These are phyloP conservation scores for Xylariales sp. DNA, from an alignment of 2,329 filamentous ascomycete genomes.

Conservation along the genomic window DNA sequence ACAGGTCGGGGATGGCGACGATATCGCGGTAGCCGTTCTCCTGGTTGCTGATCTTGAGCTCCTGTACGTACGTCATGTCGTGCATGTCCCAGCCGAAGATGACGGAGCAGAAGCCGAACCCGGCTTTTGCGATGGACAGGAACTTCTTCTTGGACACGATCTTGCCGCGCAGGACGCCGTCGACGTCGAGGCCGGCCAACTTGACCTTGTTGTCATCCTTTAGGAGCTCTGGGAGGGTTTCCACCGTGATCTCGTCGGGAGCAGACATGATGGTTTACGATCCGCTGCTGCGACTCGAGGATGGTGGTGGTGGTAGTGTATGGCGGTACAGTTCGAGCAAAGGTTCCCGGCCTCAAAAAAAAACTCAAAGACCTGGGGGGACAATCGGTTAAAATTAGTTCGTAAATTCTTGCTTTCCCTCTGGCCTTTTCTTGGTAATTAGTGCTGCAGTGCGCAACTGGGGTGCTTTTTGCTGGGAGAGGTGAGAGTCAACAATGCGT, in stretches of 20 bases:
- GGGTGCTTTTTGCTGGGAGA: no score
- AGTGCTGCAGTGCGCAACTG: no score
- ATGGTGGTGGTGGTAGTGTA: no score
- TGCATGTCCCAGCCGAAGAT: conserved; percentile 90
- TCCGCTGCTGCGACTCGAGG: no score
- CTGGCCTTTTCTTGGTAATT: no score
- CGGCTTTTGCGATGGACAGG: conserved; percentile 65
- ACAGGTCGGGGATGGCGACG: conserved; percentile 67
- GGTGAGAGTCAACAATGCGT: no score
- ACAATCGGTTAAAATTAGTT: no score
- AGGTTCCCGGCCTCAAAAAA: no score
- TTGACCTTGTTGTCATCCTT: conserved; percentile 67
- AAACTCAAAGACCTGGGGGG: no score
- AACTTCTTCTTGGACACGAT: conserved; percentile 82
- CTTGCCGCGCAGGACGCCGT: conserved; percentile 74
- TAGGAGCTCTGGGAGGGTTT: conserved; percentile 58
- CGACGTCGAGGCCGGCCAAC: conserved; percentile 71
- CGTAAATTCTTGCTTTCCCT: no score
- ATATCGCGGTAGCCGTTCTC: conserved; percentile 76
- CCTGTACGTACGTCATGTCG: conserved; percentile 71
- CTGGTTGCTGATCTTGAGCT: conserved; percentile 72
- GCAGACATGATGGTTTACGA: conserved; percentile 19
- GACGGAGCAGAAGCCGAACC: conserved; percentile 81
- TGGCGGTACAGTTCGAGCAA: no score
- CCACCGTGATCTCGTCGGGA: conserved; percentile 42